Conservation (phyloP, 345 rosid species). For the Salix arbutifolia region DNA sequence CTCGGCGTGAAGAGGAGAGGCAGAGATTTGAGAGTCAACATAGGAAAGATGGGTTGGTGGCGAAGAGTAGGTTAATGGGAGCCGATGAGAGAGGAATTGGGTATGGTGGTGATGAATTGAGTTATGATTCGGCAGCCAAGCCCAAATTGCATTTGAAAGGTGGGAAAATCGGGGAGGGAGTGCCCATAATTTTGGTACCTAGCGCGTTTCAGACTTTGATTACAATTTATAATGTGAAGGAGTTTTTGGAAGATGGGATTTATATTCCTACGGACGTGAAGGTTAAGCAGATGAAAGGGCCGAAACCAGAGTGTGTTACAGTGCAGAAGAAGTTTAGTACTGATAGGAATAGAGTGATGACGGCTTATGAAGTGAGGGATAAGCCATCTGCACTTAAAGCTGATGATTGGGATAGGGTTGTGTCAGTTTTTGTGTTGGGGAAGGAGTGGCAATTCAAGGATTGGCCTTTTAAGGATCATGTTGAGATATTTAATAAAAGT, state of each 20-base stretch:
- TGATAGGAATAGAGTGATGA: slow-evolving; percentile 75
- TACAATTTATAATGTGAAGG: slow-evolving; percentile 88
- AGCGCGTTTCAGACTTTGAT: slow-evolving; percentile 92
- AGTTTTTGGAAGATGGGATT: slow-evolving; percentile 87
- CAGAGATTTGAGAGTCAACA: slow-evolving; percentile 88
- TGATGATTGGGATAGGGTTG: slow-evolving; percentile 93
- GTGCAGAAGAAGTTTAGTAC: slow-evolving; percentile 97
- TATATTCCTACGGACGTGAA: slow-evolving; percentile 80
- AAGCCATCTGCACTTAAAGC: slow-evolving; percentile 70
- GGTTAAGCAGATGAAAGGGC: slow-evolving; percentile 82
- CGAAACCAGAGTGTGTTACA: slow-evolving; percentile 79
- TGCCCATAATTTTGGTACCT: slow-evolving; percentile 84
- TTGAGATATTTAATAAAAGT: slow-evolving; percentile 91
- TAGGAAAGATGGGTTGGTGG: slow-evolving; percentile 93
- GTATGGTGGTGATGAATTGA: slow-evolving; percentile 62
- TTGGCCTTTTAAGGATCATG: slow-evolving; percentile 96
- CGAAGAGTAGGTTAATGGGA: slow-evolving; percentile 81
- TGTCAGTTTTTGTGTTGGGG: slow-evolving; percentile 85
- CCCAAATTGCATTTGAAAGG: slow-evolving; percentile 69
- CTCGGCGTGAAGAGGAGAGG: slow-evolving; percentile 79
- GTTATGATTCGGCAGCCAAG: slow-evolving; percentile 49
- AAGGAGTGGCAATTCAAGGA: slow-evolving; percentile 99
- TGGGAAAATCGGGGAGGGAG: slow-evolving; percentile 85
- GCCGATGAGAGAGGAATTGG: slow-evolving; percentile 69
- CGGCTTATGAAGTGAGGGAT: slow-evolving; percentile 94